A percentile compares a stretch with the other conserved stretches of the same genome.
phyloP scores from a whole-genome alignment of 148 eudicot genomes.

The Persicaria maculosa region DNA sequence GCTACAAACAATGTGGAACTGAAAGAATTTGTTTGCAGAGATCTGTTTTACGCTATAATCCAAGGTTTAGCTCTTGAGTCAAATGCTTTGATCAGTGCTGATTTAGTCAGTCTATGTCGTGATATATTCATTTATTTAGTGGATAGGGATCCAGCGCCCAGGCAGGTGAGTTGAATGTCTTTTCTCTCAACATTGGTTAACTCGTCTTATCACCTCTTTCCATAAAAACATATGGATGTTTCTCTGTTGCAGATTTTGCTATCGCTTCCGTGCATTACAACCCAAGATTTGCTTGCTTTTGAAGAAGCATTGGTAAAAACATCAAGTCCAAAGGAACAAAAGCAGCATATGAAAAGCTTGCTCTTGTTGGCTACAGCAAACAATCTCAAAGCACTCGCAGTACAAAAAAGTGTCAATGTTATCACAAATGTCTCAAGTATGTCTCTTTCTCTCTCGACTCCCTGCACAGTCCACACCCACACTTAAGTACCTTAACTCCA shows the following conservation, averaged over 20 bases:
- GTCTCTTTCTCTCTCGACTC: conserved; percentile 9
- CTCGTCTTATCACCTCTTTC: background rate
- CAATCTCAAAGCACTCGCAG: conserved; percentile 81
- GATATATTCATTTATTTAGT: conserved; percentile 70
- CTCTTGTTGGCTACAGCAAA: conserved; percentile 72
- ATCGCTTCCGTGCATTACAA: conserved; percentile 67
- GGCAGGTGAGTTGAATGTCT: conserved; percentile 55
- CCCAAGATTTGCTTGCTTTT: conserved; percentile 75
- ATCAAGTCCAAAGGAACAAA: conserved; percentile 90
- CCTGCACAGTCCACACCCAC: background rate
- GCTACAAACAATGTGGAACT: conserved; percentile 59
- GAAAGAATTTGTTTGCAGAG: conserved; percentile 69
- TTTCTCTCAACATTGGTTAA: background rate
- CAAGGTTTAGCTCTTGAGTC: conserved; percentile 85
- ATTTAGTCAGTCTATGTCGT: conserved; percentile 76
- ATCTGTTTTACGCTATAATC: conserved; percentile 77
- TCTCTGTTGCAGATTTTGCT: conserved; percentile 57
- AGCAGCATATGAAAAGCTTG: conserved; percentile 85
- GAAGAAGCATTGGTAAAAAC: conserved; percentile 93
- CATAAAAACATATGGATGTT: background rate
- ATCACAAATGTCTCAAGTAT: conserved; percentile 89
- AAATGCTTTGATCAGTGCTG: conserved; percentile 63
- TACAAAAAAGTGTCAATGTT: conserved; percentile 70
- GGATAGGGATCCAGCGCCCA: conserved; percentile 72
- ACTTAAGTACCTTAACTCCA: no score